phyloP scores from a whole-genome alignment of 1,284 basidiomycete genomes.

The Ganoderma resinaceum region DNA sequence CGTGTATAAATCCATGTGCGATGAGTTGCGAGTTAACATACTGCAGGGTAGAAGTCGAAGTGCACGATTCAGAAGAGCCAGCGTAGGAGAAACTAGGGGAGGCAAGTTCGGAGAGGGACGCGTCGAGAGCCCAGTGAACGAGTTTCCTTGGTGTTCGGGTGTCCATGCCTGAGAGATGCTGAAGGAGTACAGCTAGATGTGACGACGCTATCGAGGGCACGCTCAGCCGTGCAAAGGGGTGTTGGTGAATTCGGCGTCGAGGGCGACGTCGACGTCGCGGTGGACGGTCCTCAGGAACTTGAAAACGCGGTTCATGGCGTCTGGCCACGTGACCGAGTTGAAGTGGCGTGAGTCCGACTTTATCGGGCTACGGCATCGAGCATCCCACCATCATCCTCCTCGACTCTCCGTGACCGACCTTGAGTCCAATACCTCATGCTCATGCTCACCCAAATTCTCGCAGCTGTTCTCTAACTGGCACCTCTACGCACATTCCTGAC shows the following conservation, averaged over 20 bases:
- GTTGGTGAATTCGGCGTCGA: not conserved
- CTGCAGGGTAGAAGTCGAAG: constrained; percentile 52
- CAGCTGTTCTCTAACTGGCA: no score
- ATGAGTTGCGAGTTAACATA: constrained; percentile 82
- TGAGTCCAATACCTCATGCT: no score
- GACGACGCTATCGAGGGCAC: not conserved
- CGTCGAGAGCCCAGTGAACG: constrained; percentile 43
- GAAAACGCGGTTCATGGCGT: constrained; percentile 19
- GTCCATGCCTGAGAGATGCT: constrained; percentile 9
- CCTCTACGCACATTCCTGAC: no score
- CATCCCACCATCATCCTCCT: not conserved
- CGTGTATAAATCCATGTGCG: constrained; percentile 78
- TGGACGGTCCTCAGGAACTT: not conserved
- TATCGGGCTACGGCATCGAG: not conserved
- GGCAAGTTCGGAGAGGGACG: constrained; percentile 37
- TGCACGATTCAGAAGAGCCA: constrained; percentile 36
- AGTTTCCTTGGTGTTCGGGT: constrained; percentile 38
- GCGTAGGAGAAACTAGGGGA: constrained; percentile 40
- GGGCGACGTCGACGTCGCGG: not conserved
- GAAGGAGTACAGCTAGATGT: not conserved
- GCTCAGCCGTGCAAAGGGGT: not conserved
- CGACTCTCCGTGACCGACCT: no score
- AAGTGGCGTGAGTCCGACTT: not conserved
- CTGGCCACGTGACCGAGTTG: constrained; percentile 7
- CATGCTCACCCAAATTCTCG: not conserved